phyloP scores from a whole-genome alignment of 73 alveolate genomes.

The Tetrahymena elliotti region DNA sequence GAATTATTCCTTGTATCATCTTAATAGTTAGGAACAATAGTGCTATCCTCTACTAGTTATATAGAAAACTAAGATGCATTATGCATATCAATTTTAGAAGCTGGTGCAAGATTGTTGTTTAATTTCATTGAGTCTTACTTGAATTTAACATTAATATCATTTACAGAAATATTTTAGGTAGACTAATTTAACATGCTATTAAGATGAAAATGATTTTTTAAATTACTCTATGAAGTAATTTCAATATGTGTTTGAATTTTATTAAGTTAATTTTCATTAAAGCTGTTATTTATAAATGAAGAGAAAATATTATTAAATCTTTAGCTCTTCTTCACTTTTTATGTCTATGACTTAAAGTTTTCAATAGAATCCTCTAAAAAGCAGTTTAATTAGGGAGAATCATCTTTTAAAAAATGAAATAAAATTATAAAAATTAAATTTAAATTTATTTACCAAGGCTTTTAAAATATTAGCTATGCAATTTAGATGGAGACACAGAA shows the following conservation, averaged over 20 bases:
- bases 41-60: not conserved
- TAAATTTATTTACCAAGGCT: not conserved
- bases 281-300: not conserved
- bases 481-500: not conserved
- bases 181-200: too few relatives aligned
- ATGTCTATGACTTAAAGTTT: not conserved
- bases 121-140: not conserved
- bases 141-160: not conserved
- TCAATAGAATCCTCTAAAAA: not conserved
- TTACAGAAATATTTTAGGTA: not conserved
- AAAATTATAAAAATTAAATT: not conserved
- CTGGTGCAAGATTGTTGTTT: not conserved
- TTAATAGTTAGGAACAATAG: not conserved
- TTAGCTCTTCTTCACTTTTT: not conserved
- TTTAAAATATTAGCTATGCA: not conserved
- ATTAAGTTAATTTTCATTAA: too few relatives aligned
- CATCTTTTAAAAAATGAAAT: not conserved
- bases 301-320: not conserved
- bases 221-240: too few relatives aligned
- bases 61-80: not conserved
- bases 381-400: not conserved
- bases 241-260: too few relatives aligned
- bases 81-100: not conserved
- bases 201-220: not conserved
- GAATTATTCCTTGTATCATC: not conserved